A percentile compares a stretch with the other conserved stretches of the same genome.
These are phyloP conservation scores for Amanita fuliginea DNA, from an alignment of 768 basidiomycete genomes.

Conservation along the genomic window DNA sequence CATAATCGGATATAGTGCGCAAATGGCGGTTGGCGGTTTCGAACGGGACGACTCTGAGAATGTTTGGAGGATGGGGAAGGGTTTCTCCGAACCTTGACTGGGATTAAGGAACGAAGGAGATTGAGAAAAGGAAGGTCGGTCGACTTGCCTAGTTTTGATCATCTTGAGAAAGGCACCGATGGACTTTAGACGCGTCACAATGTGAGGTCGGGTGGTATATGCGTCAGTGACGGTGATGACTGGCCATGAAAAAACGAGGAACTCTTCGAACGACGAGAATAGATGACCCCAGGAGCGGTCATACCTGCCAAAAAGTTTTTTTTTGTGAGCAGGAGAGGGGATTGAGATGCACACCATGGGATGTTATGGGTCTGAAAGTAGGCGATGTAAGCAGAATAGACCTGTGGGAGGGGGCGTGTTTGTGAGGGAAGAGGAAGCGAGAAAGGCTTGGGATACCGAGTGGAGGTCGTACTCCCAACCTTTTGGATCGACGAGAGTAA, in stretches of 20 bases:
- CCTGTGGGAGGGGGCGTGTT: slow-evolving; percentile 14
- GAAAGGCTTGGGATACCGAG: slow-evolving; percentile 37
- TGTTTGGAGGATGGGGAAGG: slow-evolving; percentile 61
- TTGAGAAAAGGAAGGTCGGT: not conserved
- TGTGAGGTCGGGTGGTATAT: slow-evolving; percentile 63
- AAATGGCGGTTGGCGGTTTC: slow-evolving; percentile 60
- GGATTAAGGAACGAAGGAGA: not conserved
- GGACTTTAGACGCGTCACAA: slow-evolving; percentile 65
- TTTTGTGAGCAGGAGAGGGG: not conserved
- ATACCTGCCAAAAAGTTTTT: slow-evolving; percentile 35
- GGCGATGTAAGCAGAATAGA: slow-evolving; percentile 71
- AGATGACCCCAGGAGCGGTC: slow-evolving; percentile 72
- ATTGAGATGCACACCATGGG: slow-evolving; percentile 41
- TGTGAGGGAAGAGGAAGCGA: not conserved
- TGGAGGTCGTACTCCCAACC: slow-evolving; percentile 79
- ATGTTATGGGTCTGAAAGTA: slow-evolving; percentile 64
- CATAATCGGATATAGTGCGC: slow-evolving; percentile 57
- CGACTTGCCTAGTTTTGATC: slow-evolving; percentile 63
- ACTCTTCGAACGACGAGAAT: slow-evolving; percentile 71
- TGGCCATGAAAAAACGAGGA: slow-evolving; percentile 78
- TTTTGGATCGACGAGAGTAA: slow-evolving; percentile 60
- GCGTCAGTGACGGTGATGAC: slow-evolving; percentile 67
- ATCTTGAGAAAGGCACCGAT: slow-evolving; percentile 73
- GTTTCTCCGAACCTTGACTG: slow-evolving; percentile 62
- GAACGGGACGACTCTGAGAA: slow-evolving; percentile 57